A percentile compares a stretch with the other conserved stretches of the same genome.
phyloP scores from a whole-genome alignment of 1,139 yeast genomes.

The Lodderomyces metapsilosis region DNA sequence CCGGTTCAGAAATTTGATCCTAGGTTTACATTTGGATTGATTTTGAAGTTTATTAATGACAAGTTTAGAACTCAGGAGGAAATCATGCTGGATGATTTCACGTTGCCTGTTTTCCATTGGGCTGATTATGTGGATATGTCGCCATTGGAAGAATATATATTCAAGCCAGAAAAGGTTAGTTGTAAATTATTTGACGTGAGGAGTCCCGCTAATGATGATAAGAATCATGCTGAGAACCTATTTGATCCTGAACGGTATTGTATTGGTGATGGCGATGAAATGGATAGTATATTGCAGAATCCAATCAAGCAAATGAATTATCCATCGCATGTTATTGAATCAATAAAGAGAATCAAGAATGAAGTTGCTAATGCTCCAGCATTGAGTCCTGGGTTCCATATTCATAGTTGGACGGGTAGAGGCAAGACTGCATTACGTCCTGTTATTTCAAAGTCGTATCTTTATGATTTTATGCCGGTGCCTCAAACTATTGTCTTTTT shows the following conservation, averaged over 20 bases:
- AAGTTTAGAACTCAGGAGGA: neutral
- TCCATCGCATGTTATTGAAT: neutral
- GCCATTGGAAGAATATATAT: constrained; percentile 19
- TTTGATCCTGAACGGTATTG: constrained; percentile 22
- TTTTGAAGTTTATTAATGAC: constrained; percentile 21
- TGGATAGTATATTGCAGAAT: constrained; percentile 7
- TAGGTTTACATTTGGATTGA: constrained; percentile 28
- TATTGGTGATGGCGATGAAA: constrained; percentile 25
- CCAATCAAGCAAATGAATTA: constrained; percentile 10
- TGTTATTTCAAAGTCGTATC: constrained; percentile 37
- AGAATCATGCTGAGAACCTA: constrained; percentile 21
- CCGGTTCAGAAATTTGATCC: constrained; percentile 29
- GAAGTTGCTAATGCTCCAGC: neutral
- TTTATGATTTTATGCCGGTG: constrained; percentile 44
- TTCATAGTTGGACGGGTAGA: constrained; percentile 32
- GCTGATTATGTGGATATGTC: constrained; percentile 33
- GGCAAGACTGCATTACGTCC: constrained; percentile 25
- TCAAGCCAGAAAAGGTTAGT: constrained; percentile 15
- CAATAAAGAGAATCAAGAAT: neutral
- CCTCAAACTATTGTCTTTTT: constrained; percentile 39
- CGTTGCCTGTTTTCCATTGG: constrained; percentile 37
- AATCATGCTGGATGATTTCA: neutral
- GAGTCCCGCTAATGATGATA: constrained; percentile 13
- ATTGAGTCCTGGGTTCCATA: constrained; percentile 26
- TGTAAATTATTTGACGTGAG: constrained; percentile 26